A percentile compares a stretch with the other conserved stretches of the same genome.
phyloP scores from a whole-genome alignment of 2,329 filamentous ascomycete genomes.

The Zasmidium cellare region DNA sequence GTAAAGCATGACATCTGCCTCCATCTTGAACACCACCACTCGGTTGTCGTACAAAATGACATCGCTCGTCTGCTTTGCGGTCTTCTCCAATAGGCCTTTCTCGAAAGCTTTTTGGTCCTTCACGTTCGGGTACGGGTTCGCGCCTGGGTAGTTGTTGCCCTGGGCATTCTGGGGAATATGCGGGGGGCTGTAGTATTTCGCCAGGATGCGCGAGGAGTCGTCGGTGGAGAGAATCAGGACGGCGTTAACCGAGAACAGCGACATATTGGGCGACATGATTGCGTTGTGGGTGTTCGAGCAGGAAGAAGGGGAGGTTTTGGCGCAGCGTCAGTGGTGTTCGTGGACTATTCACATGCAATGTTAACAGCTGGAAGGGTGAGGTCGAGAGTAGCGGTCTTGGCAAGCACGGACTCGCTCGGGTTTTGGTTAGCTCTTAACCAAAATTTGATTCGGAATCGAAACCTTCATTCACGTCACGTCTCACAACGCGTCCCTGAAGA shows the following conservation, averaged over 20 bases:
- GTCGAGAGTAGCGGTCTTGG: not conserved
- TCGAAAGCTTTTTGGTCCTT: conserved; percentile 97
- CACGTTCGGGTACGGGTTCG: conserved; percentile 79
- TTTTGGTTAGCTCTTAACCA: not conserved
- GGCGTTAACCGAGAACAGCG: conserved; percentile 55
- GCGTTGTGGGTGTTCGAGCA: conserved; percentile 6
- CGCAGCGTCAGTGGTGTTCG: not conserved
- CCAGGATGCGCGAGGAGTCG: conserved; percentile 86
- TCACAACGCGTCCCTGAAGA: not conserved
- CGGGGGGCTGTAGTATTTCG: conserved; percentile 84
- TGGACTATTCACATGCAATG: not conserved
- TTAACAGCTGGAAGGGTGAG: conserved; percentile 14
- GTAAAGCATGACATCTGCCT: conserved; percentile 95
- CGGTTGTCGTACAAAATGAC: conserved; percentile 97
- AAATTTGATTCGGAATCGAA: conserved; percentile 5
- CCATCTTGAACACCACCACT: conserved; percentile 95
- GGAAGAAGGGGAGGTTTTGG: not conserved
- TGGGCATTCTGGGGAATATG: conserved; percentile 63
- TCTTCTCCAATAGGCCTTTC: conserved; percentile 93
- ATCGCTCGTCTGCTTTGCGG: conserved; percentile 90
- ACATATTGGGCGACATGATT: conserved; percentile 54
- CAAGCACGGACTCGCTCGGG: not conserved
- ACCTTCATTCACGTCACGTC: not conserved
- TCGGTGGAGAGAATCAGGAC: conserved; percentile 64
- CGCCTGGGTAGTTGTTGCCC: conserved; percentile 60